Evolutionary conservation across 2,329 filamentous ascomycete species (phyloP).

Genomic region (Pezicula rhizophila): DNA sequence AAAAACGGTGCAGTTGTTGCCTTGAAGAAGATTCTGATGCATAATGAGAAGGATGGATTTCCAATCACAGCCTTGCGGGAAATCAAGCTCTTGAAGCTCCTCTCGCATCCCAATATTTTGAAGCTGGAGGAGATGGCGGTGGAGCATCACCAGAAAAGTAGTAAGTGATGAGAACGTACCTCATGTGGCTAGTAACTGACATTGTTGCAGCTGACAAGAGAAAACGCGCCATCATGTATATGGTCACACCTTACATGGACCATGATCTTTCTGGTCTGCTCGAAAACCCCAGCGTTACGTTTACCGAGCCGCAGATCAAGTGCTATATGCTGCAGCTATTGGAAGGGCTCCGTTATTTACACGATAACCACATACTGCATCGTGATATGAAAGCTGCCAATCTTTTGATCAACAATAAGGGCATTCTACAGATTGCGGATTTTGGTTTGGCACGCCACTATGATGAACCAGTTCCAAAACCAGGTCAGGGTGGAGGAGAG

Average conservation of each 20-base stretch:
- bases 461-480: constrained; percentile 72
- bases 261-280: constrained; percentile 96
- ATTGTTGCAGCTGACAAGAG: constrained; percentile 59
- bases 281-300: constrained; percentile 85
- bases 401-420: constrained; percentile 88
- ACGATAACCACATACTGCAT: constrained; percentile 84
- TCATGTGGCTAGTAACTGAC: constrained; percentile 18
- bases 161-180: constrained; percentile 1
- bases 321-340: constrained; percentile 95
- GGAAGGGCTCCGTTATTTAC: constrained; percentile 82
- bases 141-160: constrained; percentile 54
- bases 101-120: constrained; percentile 87
- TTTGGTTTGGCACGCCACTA: constrained; percentile 93
- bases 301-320: constrained; percentile 89
- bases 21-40: constrained; percentile 98
- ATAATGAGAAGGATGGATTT: constrained; percentile 98
- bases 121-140: constrained; percentile 93
- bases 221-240: constrained; percentile 86
- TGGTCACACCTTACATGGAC: constrained; percentile 99
- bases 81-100: constrained; percentile 92
- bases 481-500: constrained; percentile 75
- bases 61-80: constrained; percentile 97
- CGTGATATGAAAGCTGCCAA: constrained; percentile 99
- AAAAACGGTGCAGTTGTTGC: constrained; percentile 73
- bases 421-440: constrained; percentile 92